These are phyloP conservation scores for Picochlorum sp. DNA, from an alignment of 139 green algal genomes.

Conservation along the genomic window DNA sequence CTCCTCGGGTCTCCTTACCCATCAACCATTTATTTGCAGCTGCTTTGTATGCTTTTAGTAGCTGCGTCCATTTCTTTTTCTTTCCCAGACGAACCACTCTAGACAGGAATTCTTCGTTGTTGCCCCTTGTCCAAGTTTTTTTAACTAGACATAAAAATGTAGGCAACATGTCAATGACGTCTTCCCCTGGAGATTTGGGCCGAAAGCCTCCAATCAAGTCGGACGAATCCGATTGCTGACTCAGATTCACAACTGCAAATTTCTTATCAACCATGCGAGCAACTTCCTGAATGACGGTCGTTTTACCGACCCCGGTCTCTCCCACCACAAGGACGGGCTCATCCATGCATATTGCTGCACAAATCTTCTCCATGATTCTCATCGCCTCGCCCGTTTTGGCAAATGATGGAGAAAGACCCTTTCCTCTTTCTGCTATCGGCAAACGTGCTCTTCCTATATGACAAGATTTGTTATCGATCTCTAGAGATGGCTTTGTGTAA, in stretches of 20 bases:
- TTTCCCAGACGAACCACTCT: constrained; percentile 58
- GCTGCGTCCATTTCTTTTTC: constrained; percentile 72
- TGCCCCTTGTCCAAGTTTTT: constrained; percentile 49
- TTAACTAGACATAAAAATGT: constrained; percentile 58
- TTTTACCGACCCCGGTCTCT: constrained; percentile 98
- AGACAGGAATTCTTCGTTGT: constrained; percentile 78
- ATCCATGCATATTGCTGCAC: constrained; percentile 37
- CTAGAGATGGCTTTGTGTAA: constrained; percentile 14
- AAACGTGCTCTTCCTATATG: constrained; percentile 2
- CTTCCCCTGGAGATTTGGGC: constrained; percentile 68
- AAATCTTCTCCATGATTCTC: constrained; percentile 83
- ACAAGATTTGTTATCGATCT: constrained; percentile 19
- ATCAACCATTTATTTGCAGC: constrained; percentile 48
- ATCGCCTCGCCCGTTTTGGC: constrained; percentile 70
- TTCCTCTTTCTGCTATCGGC: neutral
- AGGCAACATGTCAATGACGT: constrained; percentile 60
- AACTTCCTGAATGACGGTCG: constrained; percentile 77
- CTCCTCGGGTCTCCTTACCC: constrained; percentile 4
- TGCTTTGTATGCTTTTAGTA: constrained; percentile 77
- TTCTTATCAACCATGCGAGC: constrained; percentile 52
- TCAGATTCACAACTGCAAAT: constrained; percentile 94
- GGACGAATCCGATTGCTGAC: constrained; percentile 88
- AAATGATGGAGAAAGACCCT: constrained; percentile 41
- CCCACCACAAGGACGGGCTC: constrained; percentile 95
- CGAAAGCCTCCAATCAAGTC: constrained; percentile 96